Conservation (phyloP, 2,329 filamentous ascomycete species). For the Amauroascus niger region DNA sequence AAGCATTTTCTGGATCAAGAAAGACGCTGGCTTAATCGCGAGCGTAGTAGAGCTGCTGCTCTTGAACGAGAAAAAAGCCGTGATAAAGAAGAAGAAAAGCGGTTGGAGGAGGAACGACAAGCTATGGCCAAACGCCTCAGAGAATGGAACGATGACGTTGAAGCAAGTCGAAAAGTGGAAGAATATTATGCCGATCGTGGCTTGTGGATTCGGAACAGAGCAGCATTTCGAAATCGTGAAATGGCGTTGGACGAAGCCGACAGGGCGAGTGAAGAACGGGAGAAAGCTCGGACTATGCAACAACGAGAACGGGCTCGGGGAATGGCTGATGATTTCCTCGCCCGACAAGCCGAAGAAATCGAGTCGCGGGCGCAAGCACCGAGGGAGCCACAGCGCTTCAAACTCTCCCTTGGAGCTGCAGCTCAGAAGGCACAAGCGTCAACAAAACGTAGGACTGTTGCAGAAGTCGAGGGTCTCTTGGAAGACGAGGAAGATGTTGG, state of each 20-base stretch:
- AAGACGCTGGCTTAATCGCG: slow-evolving; percentile 80
- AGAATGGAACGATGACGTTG: slow-evolving; percentile 85
- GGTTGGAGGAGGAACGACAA: slow-evolving; percentile 53
- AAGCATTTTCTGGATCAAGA: slow-evolving; percentile 77
- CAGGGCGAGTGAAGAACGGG: slow-evolving; percentile 65
- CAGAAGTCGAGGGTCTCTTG: slow-evolving; percentile 85
- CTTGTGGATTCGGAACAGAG: slow-evolving; percentile 74
- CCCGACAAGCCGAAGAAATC: slow-evolving; percentile 70
- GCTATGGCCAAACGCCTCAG: slow-evolving; percentile 61
- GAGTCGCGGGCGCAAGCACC: slow-evolving; percentile 39
- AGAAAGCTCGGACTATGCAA: slow-evolving; percentile 58
- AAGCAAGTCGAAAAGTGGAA: slow-evolving; percentile 60
- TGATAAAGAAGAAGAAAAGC: slow-evolving; percentile 63
- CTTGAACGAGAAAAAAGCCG: slow-evolving; percentile 75
- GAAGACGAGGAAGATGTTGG: slow-evolving; percentile 89
- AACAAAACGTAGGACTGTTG: slow-evolving; percentile 64
- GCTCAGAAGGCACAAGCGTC: slow-evolving; percentile 59
- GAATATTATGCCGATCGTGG: slow-evolving; percentile 82
- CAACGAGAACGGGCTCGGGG: slow-evolving; percentile 69
- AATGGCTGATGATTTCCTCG: slow-evolving; percentile 84
- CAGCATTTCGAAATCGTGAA: slow-evolving; percentile 63
- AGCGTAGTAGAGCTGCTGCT: slow-evolving; percentile 72
- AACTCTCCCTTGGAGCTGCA: slow-evolving; percentile 81
- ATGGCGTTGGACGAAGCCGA: slow-evolving; percentile 71
- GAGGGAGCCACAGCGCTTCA: slow-evolving; percentile 64